Conservation (phyloP, 2,329 filamentous ascomycete species). For the Fusarium dlaminii region DNA sequence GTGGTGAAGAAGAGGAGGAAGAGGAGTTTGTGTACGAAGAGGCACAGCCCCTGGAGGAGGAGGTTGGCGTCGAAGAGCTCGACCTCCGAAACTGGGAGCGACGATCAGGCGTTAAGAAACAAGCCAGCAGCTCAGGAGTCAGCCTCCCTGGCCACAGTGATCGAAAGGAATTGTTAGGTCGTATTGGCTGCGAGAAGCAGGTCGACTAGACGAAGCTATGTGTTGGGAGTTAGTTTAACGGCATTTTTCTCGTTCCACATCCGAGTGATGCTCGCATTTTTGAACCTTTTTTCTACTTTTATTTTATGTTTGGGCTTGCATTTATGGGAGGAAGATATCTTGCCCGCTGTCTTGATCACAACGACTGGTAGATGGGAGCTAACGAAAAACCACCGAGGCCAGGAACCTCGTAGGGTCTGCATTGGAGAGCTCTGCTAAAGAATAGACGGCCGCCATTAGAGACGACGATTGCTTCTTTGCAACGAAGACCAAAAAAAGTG, state of each 20-base stretch:
- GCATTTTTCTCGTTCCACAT: slow-evolving; percentile 24
- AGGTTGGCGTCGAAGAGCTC: slow-evolving; percentile 78
- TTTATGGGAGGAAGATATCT: slow-evolving; percentile 6
- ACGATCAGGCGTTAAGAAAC: slow-evolving; percentile 63
- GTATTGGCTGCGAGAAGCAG: slow-evolving; percentile 86
- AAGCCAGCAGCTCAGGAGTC: slow-evolving; percentile 65
- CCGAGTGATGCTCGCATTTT: slow-evolving; percentile 19
- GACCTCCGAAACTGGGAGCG: slow-evolving; percentile 73
- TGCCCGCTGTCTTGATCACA: slow-evolving; percentile 1
- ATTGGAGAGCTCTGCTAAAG: slow-evolving; percentile 12
- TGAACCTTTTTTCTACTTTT: slow-evolving; percentile 13
- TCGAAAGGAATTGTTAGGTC: slow-evolving; percentile 81
- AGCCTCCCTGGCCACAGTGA: slow-evolving; percentile 77
- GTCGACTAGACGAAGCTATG: slow-evolving; percentile 53
- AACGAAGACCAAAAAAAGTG: slow-evolving; percentile 37
- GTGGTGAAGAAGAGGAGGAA: slow-evolving; percentile 70
- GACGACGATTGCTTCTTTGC: slow-evolving; percentile 35
- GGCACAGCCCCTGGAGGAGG: slow-evolving; percentile 71
- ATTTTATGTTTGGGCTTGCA: slow-evolving; percentile 23
- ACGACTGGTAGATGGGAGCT: slow-evolving; percentile 15
- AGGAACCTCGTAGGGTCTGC: slow-evolving; percentile 27
- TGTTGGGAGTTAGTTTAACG: slow-evolving; percentile 38
- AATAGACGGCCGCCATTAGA: slow-evolving; percentile 36
- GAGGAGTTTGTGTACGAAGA: slow-evolving; percentile 64
- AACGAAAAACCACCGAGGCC: slow-evolving; percentile 15